Conservation (phyloP, 2,329 filamentous ascomycete genomes). For the Tolypocladium inflatum region DNA sequence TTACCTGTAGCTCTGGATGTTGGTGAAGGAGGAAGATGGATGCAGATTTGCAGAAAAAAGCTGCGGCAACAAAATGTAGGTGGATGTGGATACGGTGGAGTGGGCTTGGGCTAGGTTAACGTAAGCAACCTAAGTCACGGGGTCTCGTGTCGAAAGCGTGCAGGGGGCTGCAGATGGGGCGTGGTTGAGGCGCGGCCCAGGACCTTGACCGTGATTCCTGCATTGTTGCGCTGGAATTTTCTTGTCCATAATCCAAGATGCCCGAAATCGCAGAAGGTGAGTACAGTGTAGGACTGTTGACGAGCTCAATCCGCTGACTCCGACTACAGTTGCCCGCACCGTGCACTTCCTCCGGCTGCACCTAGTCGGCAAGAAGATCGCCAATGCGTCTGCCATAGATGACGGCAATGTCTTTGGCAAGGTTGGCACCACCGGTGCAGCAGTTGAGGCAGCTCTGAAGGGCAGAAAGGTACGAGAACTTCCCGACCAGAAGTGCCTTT, state of each 20-base stretch:
- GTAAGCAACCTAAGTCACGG: slow-evolving; percentile 16
- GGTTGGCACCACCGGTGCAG: slow-evolving; percentile 67
- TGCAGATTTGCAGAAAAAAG: slow-evolving; percentile 17
- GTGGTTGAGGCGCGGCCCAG: not conserved
- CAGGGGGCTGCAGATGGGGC: not conserved
- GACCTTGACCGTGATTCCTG: not conserved
- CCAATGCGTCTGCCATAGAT: slow-evolving; percentile 60
- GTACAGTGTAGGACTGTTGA: slow-evolving; percentile 2
- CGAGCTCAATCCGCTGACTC: not conserved
- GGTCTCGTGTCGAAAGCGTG: slow-evolving; percentile 20
- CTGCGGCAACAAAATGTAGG: slow-evolving; percentile 14
- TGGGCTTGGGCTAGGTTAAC: slow-evolving; percentile 5
- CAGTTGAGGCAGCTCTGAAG: slow-evolving; percentile 63
- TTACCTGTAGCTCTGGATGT: slow-evolving; percentile 16
- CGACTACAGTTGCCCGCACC: slow-evolving; percentile 59
- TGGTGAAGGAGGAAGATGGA: slow-evolving; percentile 8
- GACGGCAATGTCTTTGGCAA: slow-evolving; percentile 87
- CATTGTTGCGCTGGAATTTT: not conserved
- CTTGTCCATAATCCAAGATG: slow-evolving; percentile 28
- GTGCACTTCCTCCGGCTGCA: slow-evolving; percentile 77
- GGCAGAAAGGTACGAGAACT: slow-evolving; percentile 50
- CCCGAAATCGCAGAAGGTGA: slow-evolving; percentile 54
- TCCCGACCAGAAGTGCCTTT: not conserved
- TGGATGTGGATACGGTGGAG: slow-evolving; percentile 11
- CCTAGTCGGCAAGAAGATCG: slow-evolving; percentile 75